These are phyloP conservation scores for Moesziomyces sp. DNA, from an alignment of 1,284 basidiomycete genomes.

Conservation along the genomic window DNA sequence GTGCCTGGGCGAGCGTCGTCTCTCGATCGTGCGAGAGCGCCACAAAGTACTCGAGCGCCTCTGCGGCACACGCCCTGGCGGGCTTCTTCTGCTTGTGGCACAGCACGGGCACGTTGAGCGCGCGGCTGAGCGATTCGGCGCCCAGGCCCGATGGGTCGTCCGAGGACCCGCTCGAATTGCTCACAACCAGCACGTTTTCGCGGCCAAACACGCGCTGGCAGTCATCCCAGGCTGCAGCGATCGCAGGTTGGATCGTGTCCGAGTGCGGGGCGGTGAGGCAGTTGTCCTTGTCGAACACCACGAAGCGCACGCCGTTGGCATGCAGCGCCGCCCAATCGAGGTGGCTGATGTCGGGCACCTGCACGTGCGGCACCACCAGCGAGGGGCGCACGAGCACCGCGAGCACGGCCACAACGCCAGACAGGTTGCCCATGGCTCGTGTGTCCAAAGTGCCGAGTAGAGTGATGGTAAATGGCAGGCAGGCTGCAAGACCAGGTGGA, in stretches of 20 bases:
- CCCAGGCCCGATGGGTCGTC: conserved; percentile 84
- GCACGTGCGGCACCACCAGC: conserved; percentile 78
- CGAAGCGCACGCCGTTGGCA: conserved; percentile 82
- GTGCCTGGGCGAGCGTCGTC: conserved; percentile 61
- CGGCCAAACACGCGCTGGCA: conserved; percentile 80
- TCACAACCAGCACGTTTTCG: conserved; percentile 86
- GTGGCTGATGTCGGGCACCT: conserved; percentile 84
- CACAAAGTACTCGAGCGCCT: conserved; percentile 75
- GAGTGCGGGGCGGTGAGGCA: conserved; percentile 73
- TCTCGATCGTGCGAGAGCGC: conserved; percentile 51
- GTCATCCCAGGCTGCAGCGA: conserved; percentile 80
- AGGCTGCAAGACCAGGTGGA: neutral
- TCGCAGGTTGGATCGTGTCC: conserved; percentile 47
- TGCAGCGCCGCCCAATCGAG: conserved; percentile 84
- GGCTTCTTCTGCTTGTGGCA: conserved; percentile 82
- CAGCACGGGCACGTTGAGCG: conserved; percentile 84
- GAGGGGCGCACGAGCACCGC: conserved; percentile 79
- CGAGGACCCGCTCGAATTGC: conserved; percentile 88
- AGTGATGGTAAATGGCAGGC: neutral
- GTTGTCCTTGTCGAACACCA: conserved; percentile 97
- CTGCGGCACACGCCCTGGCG: conserved; percentile 73
- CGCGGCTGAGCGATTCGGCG: conserved; percentile 84
- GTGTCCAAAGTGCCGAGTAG: neutral
- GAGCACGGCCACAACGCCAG: conserved; percentile 80
- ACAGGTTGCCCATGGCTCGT: conserved; percentile 72